Base-by-base conservation (phyloP, 2,329 filamentous ascomycete genomes). In the Colletotrichum australisinense region DNA sequence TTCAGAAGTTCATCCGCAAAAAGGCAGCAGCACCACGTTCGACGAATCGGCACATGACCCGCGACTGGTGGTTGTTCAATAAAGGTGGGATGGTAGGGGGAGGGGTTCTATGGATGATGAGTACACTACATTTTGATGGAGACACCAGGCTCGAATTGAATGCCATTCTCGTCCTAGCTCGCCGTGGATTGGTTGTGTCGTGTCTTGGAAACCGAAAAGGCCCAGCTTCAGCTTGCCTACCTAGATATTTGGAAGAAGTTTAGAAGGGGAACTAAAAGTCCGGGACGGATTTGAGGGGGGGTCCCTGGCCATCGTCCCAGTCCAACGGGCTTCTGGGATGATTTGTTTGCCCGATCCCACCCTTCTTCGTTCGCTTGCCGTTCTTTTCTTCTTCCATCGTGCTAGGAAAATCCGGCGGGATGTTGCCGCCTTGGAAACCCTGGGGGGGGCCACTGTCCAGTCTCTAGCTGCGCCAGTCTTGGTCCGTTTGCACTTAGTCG, bases 141-240 rank as follows among this genome's bases (percentile, higher is more conserved):
- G 24, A 26, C 63, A 38, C 35, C 35, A 42, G 28, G 24, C 49
- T 68, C 69, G 69, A 63, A 72, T 68, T n/a, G 16, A 11, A 63
- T 68, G 35, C 69, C 64, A n/a, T 32, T 68, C 35, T 69, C 22
- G 69, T 63, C 57, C 64, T 53, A 68, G 57, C 49, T 32, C 38
- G 28, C 64, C 24, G 28, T 6, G 19, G 16, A 59, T 69, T 69
- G 53, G 67, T 46, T 8, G 42, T 9, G 16, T 46, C 42, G 42
- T n/a, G 42, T 53, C 52, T 53, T 53, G 3, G 22, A n/a, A 26
- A 26, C 32, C 32, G 32, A 32, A 32, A 32, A 11, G 32, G 32
- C 32, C 32, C 32, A 26, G n/a, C n/a, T 53, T 8, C 12, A 22
- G 52, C 35, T 42, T 42, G 35, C 5, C n/a, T 22, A 53, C 26